Percentiles rank a stretch among this genome's conserved stretches.
These are phyloP conservation scores for Cladophialophora immunda DNA, from an alignment of 2,329 filamentous ascomycete species.

Conservation along the genomic window DNA sequence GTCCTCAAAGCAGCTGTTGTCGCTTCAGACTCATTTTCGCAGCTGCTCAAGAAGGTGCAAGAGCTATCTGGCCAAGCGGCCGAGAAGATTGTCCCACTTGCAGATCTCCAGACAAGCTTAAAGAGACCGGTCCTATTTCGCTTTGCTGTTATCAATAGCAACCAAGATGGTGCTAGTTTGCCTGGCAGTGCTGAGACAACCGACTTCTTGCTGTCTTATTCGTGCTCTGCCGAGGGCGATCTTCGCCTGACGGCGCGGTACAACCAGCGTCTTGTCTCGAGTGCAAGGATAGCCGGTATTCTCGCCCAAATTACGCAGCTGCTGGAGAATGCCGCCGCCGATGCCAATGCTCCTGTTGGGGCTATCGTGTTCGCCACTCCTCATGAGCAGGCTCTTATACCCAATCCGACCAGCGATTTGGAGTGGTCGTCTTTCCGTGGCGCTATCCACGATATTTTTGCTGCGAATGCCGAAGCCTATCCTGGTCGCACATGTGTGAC, in stretches of 20 bases:
- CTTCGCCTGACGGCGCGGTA: constrained; percentile 53
- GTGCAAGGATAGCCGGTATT: constrained; percentile 53
- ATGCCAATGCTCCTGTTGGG: constrained; percentile 52
- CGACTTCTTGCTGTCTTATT: constrained; percentile 53
- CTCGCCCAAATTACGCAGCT: constrained; percentile 54
- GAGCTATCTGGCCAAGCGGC: constrained; percentile 33
- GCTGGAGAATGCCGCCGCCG: constrained; percentile 51
- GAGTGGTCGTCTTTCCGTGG: constrained; percentile 57
- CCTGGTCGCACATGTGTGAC: constrained; percentile 75
- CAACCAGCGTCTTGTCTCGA: constrained; percentile 57
- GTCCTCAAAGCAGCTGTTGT: constrained; percentile 55
- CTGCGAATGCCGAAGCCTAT: constrained; percentile 65
- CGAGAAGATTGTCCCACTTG: constrained; percentile 30
- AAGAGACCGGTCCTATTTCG: constrained; percentile 53
- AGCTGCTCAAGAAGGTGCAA: constrained; percentile 52
- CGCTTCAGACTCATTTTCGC: constrained; percentile 50
- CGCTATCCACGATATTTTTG: constrained; percentile 55
- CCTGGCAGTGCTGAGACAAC: constrained; percentile 55
- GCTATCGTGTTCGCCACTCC: constrained; percentile 52
- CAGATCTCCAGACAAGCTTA: constrained; percentile 30
- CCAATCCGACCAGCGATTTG: constrained; percentile 54
- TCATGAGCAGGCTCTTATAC: constrained; percentile 42
- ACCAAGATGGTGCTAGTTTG: constrained; percentile 46
- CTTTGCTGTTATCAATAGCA: constrained; percentile 58
- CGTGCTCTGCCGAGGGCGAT: constrained; percentile 41